Conservation (phyloP, 192 early-diverging fungal species). For the Helicostylum pulchrum region DNA sequence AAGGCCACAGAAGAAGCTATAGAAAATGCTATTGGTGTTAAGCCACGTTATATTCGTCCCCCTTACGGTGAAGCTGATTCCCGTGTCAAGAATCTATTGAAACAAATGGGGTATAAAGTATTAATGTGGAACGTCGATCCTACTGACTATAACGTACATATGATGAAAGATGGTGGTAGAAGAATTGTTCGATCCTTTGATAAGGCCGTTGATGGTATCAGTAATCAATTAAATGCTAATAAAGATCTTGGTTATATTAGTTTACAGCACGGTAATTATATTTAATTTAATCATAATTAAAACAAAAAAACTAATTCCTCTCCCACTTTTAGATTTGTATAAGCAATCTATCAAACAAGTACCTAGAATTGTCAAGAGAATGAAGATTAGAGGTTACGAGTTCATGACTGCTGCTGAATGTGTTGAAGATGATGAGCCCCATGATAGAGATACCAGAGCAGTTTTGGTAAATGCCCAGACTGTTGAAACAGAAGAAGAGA, state of each 20-base stretch:
- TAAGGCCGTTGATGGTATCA: neutral
- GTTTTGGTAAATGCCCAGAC: neutral
- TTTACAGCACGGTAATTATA: slow-evolving; percentile 33
- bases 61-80: slow-evolving; percentile 61
- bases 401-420: slow-evolving; percentile 26
- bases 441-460: neutral
- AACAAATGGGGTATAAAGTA: slow-evolving; percentile 33
- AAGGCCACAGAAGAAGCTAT: slow-evolving; percentile 47
- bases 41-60: slow-evolving; percentile 58
- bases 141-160: slow-evolving; percentile 29
- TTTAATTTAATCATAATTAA: no score
- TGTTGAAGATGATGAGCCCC: slow-evolving; percentile 8
- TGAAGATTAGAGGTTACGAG: slow-evolving; percentile 15
- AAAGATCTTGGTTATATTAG: slow-evolving; percentile 33
- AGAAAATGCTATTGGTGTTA: slow-evolving; percentile 46
- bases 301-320: neutral
- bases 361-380: slow-evolving; percentile 12
- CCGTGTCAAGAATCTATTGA: slow-evolving; percentile 48
- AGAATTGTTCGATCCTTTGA: slow-evolving; percentile 12
- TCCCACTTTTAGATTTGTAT: slow-evolving; percentile 23
- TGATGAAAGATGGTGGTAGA: slow-evolving; percentile 6
- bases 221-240: slow-evolving; percentile 18
- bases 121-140: slow-evolving; percentile 41
- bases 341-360: slow-evolving; percentile 22
- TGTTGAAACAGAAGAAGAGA: neutral